Base-by-base conservation (phyloP, 441 rosid species). In the Pelargonium australe region DNA sequence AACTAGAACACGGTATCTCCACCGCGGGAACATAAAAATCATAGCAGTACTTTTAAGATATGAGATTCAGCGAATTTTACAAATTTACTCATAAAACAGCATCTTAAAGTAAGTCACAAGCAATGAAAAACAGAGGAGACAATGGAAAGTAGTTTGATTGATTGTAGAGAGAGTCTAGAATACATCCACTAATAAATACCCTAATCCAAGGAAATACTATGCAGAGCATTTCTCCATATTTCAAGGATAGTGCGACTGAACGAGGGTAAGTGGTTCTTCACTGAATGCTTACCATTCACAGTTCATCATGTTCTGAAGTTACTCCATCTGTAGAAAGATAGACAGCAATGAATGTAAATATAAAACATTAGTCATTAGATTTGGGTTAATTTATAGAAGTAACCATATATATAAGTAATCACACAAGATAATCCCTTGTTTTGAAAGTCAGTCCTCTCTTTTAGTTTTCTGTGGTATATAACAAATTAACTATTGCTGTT, bases 281-380 rank as follows among this genome's bases (percentile, higher is more conserved):
- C 20, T 23, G 65, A 28, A 64, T 37, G 64, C 76, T 44, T 68
- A 61, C 57, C 65, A 14, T 57, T 75, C 80, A 86, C 62, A 84
- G 87, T 80, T 86, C 87, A 4, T 86, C 88, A 10, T 81, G 88
- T 37, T 41, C 65, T 31, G 60, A 28, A 71, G 70, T 73, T 37
- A 45, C 72, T 49, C 67, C 73, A 40, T 75, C 87, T 83, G 79
- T 71, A 2, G 64, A 76, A 78, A 61, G 65, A 31, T 16, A 60
- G 41, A 49, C 20, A 58, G 41, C 20, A 6, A 41, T 23, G 4
- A 3, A 9, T 7, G 0, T 5, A 3, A 1, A 10, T 5, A 69
- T n/a, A 23, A 6, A 69, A 14, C 8, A 17, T 43, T 45, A n/a
- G 8, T 61, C 57, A n/a, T 61, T 10, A 10, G 13, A 14, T 45